These are phyloP conservation scores for Helicocarpus griseus DNA, from an alignment of 2,329 filamentous ascomycete genomes.

Conservation along the genomic window DNA sequence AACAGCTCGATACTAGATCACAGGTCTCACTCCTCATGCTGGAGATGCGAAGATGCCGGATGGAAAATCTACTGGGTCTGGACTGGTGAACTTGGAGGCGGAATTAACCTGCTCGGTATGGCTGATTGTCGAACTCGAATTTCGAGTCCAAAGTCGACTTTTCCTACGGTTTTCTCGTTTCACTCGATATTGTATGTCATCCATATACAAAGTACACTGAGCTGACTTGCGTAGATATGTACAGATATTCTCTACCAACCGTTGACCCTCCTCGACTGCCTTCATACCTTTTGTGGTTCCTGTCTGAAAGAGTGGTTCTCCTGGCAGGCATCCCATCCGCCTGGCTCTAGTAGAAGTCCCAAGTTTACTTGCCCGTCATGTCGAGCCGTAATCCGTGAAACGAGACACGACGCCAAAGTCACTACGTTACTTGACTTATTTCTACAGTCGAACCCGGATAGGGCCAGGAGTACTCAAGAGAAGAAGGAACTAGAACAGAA, in stretches of 20 bases:
- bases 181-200: too few species aligned
- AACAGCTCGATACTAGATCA: too few species aligned
- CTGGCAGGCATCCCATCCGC: slow-evolving; percentile 57
- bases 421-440: slow-evolving; percentile 86
- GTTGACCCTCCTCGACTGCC: slow-evolving; percentile 80
- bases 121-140: slow-evolving; percentile 16
- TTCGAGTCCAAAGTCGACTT: not conserved
- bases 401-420: slow-evolving; percentile 81
- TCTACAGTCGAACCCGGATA: slow-evolving; percentile 66
- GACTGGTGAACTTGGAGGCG: slow-evolving; percentile 65
- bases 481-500: slow-evolving; percentile 64
- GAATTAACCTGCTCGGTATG: slow-evolving; percentile 91
- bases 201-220: not conserved
- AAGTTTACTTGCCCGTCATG: slow-evolving; percentile 88
- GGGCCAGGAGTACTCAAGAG: slow-evolving; percentile 60
- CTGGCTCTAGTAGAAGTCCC: slow-evolving; percentile 36
- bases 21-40: slow-evolving; percentile 4
- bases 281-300: slow-evolving; percentile 91
- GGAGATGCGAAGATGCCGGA: not conserved
- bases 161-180: not conserved
- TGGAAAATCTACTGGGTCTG: slow-evolving; percentile 15
- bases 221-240: slow-evolving; percentile 60
- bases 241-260: slow-evolving; percentile 90
- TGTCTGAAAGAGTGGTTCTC: slow-evolving; percentile 95
- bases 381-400: slow-evolving; percentile 74